Conservation (phyloP, 495 filamentous ascomycete species). For the Aspergillus homomorphus region DNA sequence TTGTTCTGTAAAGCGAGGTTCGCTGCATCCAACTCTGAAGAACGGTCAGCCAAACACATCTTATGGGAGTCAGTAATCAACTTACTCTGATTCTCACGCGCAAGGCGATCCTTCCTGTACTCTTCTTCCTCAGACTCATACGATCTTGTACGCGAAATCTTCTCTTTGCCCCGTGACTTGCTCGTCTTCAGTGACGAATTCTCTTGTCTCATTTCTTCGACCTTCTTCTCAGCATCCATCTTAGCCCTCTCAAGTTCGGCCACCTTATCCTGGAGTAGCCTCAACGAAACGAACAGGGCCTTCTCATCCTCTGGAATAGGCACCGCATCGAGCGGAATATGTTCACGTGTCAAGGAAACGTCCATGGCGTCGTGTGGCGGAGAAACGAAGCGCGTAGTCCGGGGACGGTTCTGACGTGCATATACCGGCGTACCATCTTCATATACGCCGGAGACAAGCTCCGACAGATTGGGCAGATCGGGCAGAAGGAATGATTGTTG, state of each 20-base stretch:
- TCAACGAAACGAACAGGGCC: slow-evolving; percentile 63
- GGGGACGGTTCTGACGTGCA: slow-evolving; percentile 46
- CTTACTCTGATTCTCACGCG: slow-evolving; percentile 55
- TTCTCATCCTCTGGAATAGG: slow-evolving; percentile 67
- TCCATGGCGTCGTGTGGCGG: slow-evolving; percentile 40
- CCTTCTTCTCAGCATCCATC: slow-evolving; percentile 52
- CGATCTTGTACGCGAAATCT: slow-evolving; percentile 41
- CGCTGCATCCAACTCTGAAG: slow-evolving; percentile 55
- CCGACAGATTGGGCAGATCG: slow-evolving; percentile 66
- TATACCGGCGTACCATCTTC: slow-evolving; percentile 65
- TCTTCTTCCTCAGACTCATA: slow-evolving; percentile 39
- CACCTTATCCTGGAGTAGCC: slow-evolving; percentile 65
- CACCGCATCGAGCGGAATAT: slow-evolving; percentile 57
- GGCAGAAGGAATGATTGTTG: slow-evolving; percentile 65
- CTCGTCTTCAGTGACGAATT: slow-evolving; percentile 53
- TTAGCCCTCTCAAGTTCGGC: slow-evolving; percentile 58
- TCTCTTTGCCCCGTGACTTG: slow-evolving; percentile 43
- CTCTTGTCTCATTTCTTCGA: slow-evolving; percentile 55
- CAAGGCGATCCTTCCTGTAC: slow-evolving; percentile 33
- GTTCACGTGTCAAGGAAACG: slow-evolving; percentile 37
- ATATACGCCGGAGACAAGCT: slow-evolving; percentile 66
- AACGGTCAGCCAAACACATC: slow-evolving; percentile 9
- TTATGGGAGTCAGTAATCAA: slow-evolving; percentile 2
- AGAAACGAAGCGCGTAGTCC: slow-evolving; percentile 57
- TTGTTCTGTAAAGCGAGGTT: slow-evolving; percentile 55